phyloP scores from a whole-genome alignment of 495 filamentous ascomycete genomes.

The Talaromyces adpressus region DNA sequence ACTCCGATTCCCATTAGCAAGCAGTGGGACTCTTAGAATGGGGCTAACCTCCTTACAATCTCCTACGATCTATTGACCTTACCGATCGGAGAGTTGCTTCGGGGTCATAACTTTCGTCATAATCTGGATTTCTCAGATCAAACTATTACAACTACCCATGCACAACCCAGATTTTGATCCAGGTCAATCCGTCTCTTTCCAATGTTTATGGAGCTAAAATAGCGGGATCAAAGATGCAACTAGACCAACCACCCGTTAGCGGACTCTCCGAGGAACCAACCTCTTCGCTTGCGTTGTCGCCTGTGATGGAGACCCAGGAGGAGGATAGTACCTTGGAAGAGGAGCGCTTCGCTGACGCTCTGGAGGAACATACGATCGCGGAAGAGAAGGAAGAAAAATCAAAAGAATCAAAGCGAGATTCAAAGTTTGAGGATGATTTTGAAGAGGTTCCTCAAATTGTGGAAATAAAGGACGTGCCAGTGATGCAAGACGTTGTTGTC shows the following conservation, averaged over 20 bases:
- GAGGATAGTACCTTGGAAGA: constrained; percentile 7
- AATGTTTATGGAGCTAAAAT: background rate
- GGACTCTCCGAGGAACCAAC: background rate
- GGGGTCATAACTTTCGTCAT: background rate
- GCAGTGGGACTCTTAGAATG: background rate
- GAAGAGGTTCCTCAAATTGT: background rate
- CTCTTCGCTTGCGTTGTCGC: constrained; percentile 2
- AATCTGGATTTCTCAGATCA: background rate
- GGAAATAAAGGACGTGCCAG: background rate
- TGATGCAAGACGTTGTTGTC: background rate
- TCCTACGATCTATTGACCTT: background rate
- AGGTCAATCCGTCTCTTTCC: background rate
- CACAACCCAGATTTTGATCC: background rate
- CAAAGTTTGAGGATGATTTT: constrained; percentile 9
- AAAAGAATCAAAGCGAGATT: constrained; percentile 6
- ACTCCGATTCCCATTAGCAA: background rate
- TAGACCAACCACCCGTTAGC: background rate
- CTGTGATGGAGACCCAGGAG: constrained; percentile 7
- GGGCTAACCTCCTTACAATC: background rate
- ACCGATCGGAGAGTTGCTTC: background rate
- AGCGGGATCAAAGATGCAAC: background rate
- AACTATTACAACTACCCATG: constrained; percentile 1
- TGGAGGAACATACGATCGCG: background rate
- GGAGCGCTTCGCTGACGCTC: constrained; percentile 6
- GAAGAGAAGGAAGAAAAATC: constrained; percentile 2